Evolutionary conservation across 495 filamentous ascomycete genomes (phyloP).

Genomic region (Pseudevernia furfuracea): DNA sequence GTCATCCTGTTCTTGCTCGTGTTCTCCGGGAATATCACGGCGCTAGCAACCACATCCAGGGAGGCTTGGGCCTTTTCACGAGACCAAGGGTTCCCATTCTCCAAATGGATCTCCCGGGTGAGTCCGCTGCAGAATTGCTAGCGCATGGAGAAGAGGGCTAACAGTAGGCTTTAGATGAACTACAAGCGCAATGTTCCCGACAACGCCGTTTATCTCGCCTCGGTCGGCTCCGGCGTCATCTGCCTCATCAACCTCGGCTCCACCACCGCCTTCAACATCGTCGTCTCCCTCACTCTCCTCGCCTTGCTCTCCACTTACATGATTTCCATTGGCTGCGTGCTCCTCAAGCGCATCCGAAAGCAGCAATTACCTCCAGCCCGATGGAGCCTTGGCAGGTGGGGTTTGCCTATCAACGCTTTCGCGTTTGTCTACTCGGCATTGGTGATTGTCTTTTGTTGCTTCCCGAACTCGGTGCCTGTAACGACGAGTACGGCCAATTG

Average conservation of each 20-base stretch:
- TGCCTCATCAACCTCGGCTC: constrained; percentile 39
- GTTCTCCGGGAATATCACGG: constrained; percentile 33
- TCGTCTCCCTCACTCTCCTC: constrained; percentile 37
- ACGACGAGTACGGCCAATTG: constrained; percentile 26
- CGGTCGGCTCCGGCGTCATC: constrained; percentile 30
- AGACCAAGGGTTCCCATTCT: constrained; percentile 43
- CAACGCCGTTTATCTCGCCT: constrained; percentile 32
- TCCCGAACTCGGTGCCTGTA: constrained; percentile 28
- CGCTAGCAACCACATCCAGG: constrained; percentile 37
- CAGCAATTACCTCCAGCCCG: constrained; percentile 21
- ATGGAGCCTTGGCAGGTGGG: constrained; percentile 27
- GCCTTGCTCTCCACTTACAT: constrained; percentile 39
- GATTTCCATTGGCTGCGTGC: constrained; percentile 35
- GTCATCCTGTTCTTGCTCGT: constrained; percentile 36
- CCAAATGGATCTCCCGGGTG: constrained; percentile 29
- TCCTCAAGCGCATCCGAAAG: constrained; percentile 21
- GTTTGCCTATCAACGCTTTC: constrained; percentile 28
- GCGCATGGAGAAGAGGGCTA: background rate
- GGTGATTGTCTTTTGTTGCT: constrained; percentile 31
- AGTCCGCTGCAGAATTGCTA: background rate
- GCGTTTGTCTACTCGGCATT: constrained; percentile 27
- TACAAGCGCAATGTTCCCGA: constrained; percentile 29
- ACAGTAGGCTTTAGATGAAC: constrained; percentile 24
- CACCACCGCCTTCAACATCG: constrained; percentile 36
- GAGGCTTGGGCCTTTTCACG: constrained; percentile 43